Conservation (phyloP, 345 rosid species). For the Euclidium syriacum region DNA sequence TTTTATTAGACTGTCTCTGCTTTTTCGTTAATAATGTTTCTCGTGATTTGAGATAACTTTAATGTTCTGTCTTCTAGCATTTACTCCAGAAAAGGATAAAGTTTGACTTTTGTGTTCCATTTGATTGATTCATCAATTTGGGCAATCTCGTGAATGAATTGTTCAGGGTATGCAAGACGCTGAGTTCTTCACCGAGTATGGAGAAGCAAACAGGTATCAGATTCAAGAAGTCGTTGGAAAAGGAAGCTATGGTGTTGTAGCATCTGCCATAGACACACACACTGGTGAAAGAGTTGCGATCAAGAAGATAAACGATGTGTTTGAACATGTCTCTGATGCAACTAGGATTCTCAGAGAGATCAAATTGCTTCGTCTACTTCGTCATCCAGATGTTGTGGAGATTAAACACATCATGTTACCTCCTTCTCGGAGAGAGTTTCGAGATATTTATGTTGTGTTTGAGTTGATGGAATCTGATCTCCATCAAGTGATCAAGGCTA, state of each 20-base stretch:
- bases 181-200: conserved; percentile 97
- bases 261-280: conserved; percentile 77
- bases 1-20: background rate
- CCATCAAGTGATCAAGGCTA: conserved; percentile 94
- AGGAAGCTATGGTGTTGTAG: conserved; percentile 98
- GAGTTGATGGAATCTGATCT: conserved; percentile 99
- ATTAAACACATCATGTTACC: conserved; percentile 97
- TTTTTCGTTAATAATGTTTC: background rate
- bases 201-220: conserved; percentile 85
- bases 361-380: conserved; percentile 85
- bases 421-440: conserved; percentile 91
- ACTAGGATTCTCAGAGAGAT: conserved; percentile 95
- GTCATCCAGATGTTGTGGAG: conserved; percentile 92
- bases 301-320: conserved; percentile 93
- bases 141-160: background rate
- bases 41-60: background rate
- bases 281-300: conserved; percentile 91
- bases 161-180: conserved; percentile 45
- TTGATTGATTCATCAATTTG: background rate
- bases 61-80: background rate
- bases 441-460: conserved; percentile 89
- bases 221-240: conserved; percentile 93
- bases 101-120: background rate
- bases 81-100: background rate
- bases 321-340: conserved; percentile 97